Evolutionary conservation across 2,329 filamentous ascomycete species (phyloP).

Genomic region (Ascochyta pisi): DNA sequence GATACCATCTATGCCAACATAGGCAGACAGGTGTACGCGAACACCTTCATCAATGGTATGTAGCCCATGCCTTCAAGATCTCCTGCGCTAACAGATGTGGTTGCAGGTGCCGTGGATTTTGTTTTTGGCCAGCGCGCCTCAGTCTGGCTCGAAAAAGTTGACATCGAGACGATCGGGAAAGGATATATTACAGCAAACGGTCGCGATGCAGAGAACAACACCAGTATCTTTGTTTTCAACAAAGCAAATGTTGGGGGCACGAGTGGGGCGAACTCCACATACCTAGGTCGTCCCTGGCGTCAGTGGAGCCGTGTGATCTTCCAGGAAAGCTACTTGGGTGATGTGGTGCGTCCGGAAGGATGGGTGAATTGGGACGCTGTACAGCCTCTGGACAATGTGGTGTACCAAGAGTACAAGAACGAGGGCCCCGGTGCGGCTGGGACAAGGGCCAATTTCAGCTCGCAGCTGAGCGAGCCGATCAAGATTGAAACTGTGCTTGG

Average conservation of each 20-base stretch:
- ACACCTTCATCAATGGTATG: conserved; percentile 61
- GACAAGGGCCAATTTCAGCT: conserved; percentile 16
- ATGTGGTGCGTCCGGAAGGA: conserved; percentile 64
- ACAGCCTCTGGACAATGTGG: conserved; percentile 23
- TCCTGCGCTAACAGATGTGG: background rate
- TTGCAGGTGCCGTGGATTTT: conserved; percentile 59
- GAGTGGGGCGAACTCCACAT: conserved; percentile 44
- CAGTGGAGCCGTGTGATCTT: conserved; percentile 57
- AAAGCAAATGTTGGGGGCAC: conserved; percentile 53
- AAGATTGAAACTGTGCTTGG: conserved; percentile 22
- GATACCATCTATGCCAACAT: conserved; percentile 54
- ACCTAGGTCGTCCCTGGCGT: conserved; percentile 59
- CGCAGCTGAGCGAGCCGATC: conserved; percentile 11
- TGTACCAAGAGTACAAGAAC: conserved; percentile 28
- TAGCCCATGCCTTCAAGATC: background rate
- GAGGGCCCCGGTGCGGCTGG: conserved; percentile 21
- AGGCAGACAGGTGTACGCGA: conserved; percentile 62
- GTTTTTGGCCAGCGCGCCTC: conserved; percentile 59
- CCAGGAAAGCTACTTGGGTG: conserved; percentile 57
- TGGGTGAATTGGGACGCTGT: conserved; percentile 53
- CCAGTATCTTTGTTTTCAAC: conserved; percentile 61
- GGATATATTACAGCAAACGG: conserved; percentile 35
- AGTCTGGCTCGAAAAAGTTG: conserved; percentile 55
- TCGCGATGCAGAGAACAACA: conserved; percentile 24
- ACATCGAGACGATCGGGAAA: conserved; percentile 24